Base-by-base conservation (phyloP, 345 rosid species). In the Citrus trifoliata region DNA sequence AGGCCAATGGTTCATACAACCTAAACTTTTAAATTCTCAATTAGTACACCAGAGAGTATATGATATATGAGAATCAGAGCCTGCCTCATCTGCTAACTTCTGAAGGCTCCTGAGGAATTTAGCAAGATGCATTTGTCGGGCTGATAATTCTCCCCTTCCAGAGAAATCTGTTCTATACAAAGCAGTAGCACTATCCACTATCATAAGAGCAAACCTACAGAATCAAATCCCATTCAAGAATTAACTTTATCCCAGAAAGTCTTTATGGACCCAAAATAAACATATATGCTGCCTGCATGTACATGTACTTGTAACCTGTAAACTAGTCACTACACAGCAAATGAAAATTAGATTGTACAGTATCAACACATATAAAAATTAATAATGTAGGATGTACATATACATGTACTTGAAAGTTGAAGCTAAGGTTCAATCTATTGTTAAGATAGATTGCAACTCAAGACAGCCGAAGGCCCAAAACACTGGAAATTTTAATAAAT, bases 41-140 rank as follows among this genome's bases (percentile, higher is more conserved):
- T 6, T 66, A 55, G 28, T 32, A 18, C 9, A 32, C 67, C 55
- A 4, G 38, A 35, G 13, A 35, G 38, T 10, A 66, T 51, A 80
- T 35, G 58, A 33, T 56, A 30, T 55, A 73, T 60, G 28, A 61
- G 67, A 25, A 21, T 63, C 38, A 25, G 12, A 75, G 67, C 55
- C 67, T 78, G 92, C 99, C 99, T 96, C 98, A 83, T 96, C 99
- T 30, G 97, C 97, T 83, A 96, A 81, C 82, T 93, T 96, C 88
- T 96, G 98, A 70, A 96, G 95, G 81, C 98, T 91, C 86, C 98
- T 89, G 58, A 94, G 91, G 83, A 96, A 96, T 85, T 96, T 96
- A 7, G 97, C 99, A 40, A 96, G 98, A 88, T 96, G 99, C 99
- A 93, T 96, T 83, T 96, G 99, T 75, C 97, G 87, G 12, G 98